These are phyloP conservation scores for Saussurea involucrata DNA, from an alignment of 129 eudicot genomes.

Conservation along the genomic window DNA sequence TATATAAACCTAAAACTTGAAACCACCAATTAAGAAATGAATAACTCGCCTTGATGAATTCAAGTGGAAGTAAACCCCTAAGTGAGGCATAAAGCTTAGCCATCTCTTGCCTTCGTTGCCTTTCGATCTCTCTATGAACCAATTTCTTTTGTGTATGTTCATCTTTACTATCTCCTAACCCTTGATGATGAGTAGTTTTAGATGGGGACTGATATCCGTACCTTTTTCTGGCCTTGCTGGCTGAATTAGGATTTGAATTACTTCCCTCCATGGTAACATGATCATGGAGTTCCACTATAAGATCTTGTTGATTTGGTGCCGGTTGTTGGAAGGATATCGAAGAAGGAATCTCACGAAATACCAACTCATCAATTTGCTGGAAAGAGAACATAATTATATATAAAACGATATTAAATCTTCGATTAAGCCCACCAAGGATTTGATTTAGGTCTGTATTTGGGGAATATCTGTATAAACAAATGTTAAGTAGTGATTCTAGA, in stretches of 20 bases:
- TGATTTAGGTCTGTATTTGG: conserved; percentile 21
- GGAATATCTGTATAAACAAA: conserved; percentile 14
- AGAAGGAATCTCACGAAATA: conserved; percentile 28
- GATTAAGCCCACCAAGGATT: conserved; percentile 26
- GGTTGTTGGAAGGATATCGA: conserved; percentile 27
- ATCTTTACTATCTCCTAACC: conserved; percentile 13
- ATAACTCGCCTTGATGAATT: conserved; percentile 51
- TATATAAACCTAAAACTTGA: not conserved
- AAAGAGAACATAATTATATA: conserved; percentile 42
- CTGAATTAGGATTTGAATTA: not conserved
- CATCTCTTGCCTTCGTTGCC: conserved; percentile 73
- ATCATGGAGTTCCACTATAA: conserved; percentile 12
- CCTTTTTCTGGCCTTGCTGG: conserved; percentile 19
- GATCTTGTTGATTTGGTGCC: conserved; percentile 33
- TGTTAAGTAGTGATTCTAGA: conserved; percentile 6
- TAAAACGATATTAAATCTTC: conserved; percentile 13
- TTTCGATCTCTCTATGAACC: conserved; percentile 60
- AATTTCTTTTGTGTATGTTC: conserved; percentile 28
- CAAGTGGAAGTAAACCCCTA: conserved; percentile 65
- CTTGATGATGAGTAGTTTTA: conserved; percentile 17
- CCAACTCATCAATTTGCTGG: conserved; percentile 40
- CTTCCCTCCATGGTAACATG: conserved; percentile 23
- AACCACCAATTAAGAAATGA: not conserved
- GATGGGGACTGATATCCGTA: conserved; percentile 16
- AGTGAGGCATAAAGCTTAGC: conserved; percentile 60